These are phyloP conservation scores for Fusarium verrucosum DNA, from an alignment of 2,329 filamentous ascomycete genomes.

Conservation along the genomic window DNA sequence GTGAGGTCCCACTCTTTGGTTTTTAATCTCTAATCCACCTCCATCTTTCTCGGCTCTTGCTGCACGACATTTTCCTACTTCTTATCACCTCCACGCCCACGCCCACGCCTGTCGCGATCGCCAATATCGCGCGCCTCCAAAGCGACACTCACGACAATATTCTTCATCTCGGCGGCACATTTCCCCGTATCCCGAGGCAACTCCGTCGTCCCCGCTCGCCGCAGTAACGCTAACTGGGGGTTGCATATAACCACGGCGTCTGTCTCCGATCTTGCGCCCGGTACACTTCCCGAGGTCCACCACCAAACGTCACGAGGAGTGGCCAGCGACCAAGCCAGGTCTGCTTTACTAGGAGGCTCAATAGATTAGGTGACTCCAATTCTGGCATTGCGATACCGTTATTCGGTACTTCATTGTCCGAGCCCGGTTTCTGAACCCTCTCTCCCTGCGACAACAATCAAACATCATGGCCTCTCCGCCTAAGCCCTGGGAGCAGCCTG, in stretches of 20 bases:
- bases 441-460: conserved; percentile 13
- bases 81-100: conserved; percentile 12
- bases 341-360: conserved; percentile 17
- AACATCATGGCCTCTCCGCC: conserved; percentile 79
- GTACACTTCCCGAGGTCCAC: conserved; percentile 35
- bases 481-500: conserved; percentile 94
- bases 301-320: conserved; percentile 35
- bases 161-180: conserved; percentile 9
- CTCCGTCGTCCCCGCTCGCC: conserved; percentile 35
- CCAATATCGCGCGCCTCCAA: not conserved
- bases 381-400: conserved; percentile 21
- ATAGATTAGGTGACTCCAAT: conserved; percentile 3
- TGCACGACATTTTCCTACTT: conserved; percentile 4
- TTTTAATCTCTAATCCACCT: conserved; percentile 33
- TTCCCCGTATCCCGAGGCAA: conserved; percentile 33
- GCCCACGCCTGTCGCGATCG: conserved; percentile 11
- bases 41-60: conserved; percentile 30
- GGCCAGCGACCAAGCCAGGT: conserved; percentile 6
- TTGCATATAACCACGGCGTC: conserved; percentile 38
- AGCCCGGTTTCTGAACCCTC: conserved; percentile 7
- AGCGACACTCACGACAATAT: not conserved
- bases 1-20: conserved; percentile 20
- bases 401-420: conserved; percentile 14
- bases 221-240: conserved; percentile 35
- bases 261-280: conserved; percentile 37